Percentiles rank a stretch among this genome's conserved stretches.
These are phyloP conservation scores for Vanderwaltozyma polyspora DNA, from an alignment of 805 yeast species.

Conservation along the genomic window DNA sequence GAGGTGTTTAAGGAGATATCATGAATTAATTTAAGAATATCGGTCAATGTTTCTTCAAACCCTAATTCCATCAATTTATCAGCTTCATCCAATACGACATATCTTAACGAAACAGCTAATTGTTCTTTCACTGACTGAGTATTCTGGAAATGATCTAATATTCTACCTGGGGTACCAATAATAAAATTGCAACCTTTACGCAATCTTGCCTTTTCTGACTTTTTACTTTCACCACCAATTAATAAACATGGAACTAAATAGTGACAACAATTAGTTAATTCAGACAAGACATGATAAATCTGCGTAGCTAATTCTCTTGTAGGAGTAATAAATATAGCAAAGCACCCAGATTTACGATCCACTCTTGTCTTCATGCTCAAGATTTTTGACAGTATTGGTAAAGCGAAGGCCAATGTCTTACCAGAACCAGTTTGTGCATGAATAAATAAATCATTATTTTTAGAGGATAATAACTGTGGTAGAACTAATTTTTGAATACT, in stretches of 20 bases:
- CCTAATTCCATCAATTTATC: conserved; percentile 93
- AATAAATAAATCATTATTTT: conserved; percentile 61
- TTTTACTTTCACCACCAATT: conserved; percentile 97
- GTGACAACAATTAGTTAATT: conserved; percentile 64
- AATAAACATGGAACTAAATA: conserved; percentile 91
- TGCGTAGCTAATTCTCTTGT: conserved; percentile 93
- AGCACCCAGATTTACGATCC: conserved; percentile 64
- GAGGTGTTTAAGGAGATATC: conserved; percentile 29
- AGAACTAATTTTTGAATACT: conserved; percentile 73
- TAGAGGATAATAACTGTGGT: conserved; percentile 41
- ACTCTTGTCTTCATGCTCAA: conserved; percentile 40
- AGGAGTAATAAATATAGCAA: conserved; percentile 83
- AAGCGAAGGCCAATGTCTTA: conserved; percentile 76
- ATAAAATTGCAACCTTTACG: conserved; percentile 91
- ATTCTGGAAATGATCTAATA: conserved; percentile 88
- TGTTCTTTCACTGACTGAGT: conserved; percentile 58
- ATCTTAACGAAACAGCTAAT: conserved; percentile 55
- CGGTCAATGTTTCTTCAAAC: conserved; percentile 82
- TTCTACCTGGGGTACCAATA: conserved; percentile 96
- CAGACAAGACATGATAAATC: conserved; percentile 70
- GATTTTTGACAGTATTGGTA: conserved; percentile 72
- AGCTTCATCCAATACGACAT: conserved; percentile 93
- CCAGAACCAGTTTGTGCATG: conserved; percentile 99
- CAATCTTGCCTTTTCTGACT: conserved; percentile 88
- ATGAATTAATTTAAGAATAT: conserved; percentile 54